Percentiles rank a stretch among this genome's conserved stretches.
phyloP scores from a whole-genome alignment of 495 filamentous ascomycete species.

The Elasticomyces elasticus region DNA sequence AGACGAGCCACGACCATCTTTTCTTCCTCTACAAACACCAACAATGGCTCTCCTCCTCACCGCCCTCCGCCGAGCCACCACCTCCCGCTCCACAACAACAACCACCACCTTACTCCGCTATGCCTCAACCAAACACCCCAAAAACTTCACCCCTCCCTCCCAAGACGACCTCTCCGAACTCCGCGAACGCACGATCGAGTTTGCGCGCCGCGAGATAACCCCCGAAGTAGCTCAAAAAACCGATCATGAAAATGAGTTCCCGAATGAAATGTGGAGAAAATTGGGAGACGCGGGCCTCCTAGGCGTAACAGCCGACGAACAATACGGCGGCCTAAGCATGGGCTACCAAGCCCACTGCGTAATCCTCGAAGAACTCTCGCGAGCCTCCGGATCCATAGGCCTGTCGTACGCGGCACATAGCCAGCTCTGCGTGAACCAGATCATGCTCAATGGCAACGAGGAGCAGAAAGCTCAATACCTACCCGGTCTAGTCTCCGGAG shows the following conservation, averaged over 20 bases:
- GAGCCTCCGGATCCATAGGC: conserved; percentile 71
- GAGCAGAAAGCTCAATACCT: conserved; percentile 74
- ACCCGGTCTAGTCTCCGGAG: conserved; percentile 71
- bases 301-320: conserved; percentile 88
- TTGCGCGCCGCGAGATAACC: conserved; percentile 69
- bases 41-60: conserved; percentile 3
- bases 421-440: conserved; percentile 93
- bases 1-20: too few relatives aligned
- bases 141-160: conserved; percentile 67
- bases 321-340: conserved; percentile 81
- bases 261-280: conserved; percentile 84
- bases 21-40: too few relatives aligned
- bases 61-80: neutral
- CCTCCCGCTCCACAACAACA: conserved; percentile 3
- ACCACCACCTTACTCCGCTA: conserved; percentile 28
- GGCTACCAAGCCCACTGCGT: conserved; percentile 97
- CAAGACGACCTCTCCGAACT: conserved; percentile 70
- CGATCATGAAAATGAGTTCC: conserved; percentile 82
- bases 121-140: conserved; percentile 73
- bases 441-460: conserved; percentile 75
- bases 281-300: conserved; percentile 84
- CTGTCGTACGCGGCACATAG: conserved; percentile 93
- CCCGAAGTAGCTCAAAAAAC: conserved; percentile 71
- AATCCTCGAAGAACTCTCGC: conserved; percentile 83
- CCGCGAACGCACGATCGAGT: conserved; percentile 85